phyloP scores from a whole-genome alignment of 768 basidiomycete species.

The Russula griseocarnosa region DNA sequence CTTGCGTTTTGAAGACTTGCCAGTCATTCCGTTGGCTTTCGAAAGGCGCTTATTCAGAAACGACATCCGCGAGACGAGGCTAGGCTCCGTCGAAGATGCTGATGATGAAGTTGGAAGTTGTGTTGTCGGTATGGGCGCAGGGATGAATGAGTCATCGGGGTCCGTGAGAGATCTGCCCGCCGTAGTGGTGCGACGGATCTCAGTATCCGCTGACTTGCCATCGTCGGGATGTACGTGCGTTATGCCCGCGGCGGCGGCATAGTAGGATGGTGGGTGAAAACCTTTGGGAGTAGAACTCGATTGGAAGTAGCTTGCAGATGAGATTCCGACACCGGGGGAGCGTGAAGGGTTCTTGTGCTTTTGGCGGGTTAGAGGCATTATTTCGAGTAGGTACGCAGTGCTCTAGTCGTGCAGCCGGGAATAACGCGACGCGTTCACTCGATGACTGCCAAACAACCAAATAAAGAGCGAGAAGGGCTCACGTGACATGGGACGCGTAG shows the following conservation, averaged over 20 bases:
- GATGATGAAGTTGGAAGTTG: constrained; percentile 26
- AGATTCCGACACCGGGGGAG: constrained; percentile 26
- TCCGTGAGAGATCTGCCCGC: neutral
- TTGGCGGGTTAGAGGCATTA: constrained; percentile 26
- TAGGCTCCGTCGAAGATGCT: constrained; percentile 25
- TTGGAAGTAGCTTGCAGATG: constrained; percentile 22
- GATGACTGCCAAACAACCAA: constrained; percentile 19
- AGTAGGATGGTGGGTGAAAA: constrained; percentile 38
- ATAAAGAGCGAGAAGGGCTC: constrained; percentile 17
- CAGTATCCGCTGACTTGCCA: constrained; percentile 1
- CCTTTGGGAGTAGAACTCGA: constrained; percentile 27
- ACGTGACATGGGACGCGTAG: constrained; percentile 8
- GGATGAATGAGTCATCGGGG: constrained; percentile 7
- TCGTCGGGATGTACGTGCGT: constrained; percentile 19
- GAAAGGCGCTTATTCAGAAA: constrained; percentile 22
- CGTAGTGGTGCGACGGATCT: neutral
- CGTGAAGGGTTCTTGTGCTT: constrained; percentile 23
- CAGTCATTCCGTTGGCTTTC: constrained; percentile 8
- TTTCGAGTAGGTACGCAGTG: neutral
- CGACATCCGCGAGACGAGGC: constrained; percentile 25
- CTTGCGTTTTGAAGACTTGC: constrained; percentile 31
- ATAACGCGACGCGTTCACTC: neutral
- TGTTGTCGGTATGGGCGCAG: constrained; percentile 14
- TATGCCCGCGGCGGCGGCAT: constrained; percentile 37
- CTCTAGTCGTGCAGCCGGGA: neutral